Evolutionary conservation across 495 filamentous ascomycete genomes (phyloP).

Genomic region (Aspergillus panamensis): DNA sequence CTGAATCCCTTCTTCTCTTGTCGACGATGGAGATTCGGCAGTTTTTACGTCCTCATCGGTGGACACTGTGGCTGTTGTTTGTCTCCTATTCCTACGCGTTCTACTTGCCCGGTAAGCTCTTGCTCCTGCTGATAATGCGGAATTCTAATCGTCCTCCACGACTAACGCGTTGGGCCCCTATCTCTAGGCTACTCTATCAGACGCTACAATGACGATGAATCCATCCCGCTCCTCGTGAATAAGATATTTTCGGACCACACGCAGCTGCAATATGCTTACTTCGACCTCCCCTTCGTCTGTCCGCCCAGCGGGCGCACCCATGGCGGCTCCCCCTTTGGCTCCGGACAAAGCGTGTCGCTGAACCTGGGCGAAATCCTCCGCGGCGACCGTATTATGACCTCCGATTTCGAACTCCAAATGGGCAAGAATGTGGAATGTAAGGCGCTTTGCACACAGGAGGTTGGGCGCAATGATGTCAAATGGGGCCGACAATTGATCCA

Average conservation of each 20-base stretch:
- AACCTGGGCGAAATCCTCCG: constrained; percentile 93
- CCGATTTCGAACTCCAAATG: constrained; percentile 84
- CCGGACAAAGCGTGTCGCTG: constrained; percentile 76
- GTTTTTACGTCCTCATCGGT: constrained; percentile 25
- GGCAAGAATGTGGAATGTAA: constrained; percentile 72
- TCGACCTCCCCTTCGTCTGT: constrained; percentile 88
- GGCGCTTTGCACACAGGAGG: constrained; percentile 66
- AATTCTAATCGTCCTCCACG: background rate
- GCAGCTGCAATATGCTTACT: constrained; percentile 91
- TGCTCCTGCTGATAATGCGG: background rate
- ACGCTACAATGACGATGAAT: constrained; percentile 74
- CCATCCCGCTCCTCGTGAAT: constrained; percentile 87
- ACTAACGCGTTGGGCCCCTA: constrained; percentile 20
- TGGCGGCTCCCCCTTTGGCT: constrained; percentile 67
- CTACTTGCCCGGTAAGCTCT: constrained; percentile 71
- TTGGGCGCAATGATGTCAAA: constrained; percentile 64
- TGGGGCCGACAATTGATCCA: constrained; percentile 70
- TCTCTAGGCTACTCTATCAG: constrained; percentile 67
- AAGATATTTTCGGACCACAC: constrained; percentile 93
- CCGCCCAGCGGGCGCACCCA: constrained; percentile 70
- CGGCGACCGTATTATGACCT: constrained; percentile 84
- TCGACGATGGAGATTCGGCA: constrained; percentile 27
- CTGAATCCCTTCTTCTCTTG: constrained; percentile 12
- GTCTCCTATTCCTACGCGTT: constrained; percentile 56
- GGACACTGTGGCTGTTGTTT: constrained; percentile 39